Base-by-base conservation (phyloP, 1,139 yeast genomes). In the Lodderomyces pseudojiufengensis region DNA sequence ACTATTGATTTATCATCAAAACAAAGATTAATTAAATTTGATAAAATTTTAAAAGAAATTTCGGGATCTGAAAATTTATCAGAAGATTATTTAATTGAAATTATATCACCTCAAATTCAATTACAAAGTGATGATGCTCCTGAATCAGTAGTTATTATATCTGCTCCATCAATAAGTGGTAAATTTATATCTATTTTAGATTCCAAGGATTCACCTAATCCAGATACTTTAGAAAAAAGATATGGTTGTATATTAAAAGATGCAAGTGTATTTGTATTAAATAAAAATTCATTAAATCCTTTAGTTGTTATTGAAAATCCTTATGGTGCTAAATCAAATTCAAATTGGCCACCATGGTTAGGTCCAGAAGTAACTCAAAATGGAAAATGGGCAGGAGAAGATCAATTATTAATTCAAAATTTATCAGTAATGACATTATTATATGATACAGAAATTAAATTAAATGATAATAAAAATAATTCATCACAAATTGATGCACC, bases 101-200 rank as follows among this genome's bases (percentile, higher is more conserved):
- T 90, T 26, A 67, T 86, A 9, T 76, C 90, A 1, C 97, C 98
- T 0, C 97, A 92, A 54, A 77, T 92, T 35, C 95, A 90, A 53
- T 57, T 90, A 15, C 80, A 83, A 42, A 73, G 85, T 35, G 81
- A 80, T 24, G 76, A 76, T 36, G 76, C 77, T 32, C 77, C 80
- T 0, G 76, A 76, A 33, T 70, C 83, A 2, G 78, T 85, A 37
- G 72, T 87, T n/a, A 42, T 61, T 14, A 45, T 64, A 4, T 49
- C 74, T 0, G 59, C 75, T 0, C 76, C 76, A 2, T 42, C 48
- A 2, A 63, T 70, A 27, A 64, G 65, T 40, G 59, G 65, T 4
- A 67, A 68, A 40, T 59, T 69, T 11, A 46, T 66, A 3, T 63
- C 73, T 2, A 64, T 69, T 3, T 45, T 57, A 20, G 62, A 61